Base-by-base conservation (phyloP, 2,329 filamentous ascomycete species). In the Sclerotiophoma versabilis region DNA sequence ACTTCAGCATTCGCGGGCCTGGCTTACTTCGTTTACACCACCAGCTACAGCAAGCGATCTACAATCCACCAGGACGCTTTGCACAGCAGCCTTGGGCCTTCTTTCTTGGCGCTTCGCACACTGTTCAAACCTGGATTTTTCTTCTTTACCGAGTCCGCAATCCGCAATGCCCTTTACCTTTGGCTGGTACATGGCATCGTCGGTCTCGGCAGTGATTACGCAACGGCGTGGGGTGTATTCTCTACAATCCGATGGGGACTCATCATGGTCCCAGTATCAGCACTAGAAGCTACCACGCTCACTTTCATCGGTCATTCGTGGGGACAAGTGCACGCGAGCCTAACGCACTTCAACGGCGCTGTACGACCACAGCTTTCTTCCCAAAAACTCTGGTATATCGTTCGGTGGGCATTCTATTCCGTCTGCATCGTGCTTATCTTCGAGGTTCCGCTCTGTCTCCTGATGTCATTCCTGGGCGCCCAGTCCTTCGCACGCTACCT, bases 161-260 rank as follows among this genome's bases (percentile, higher is more conserved):
- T 90, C 4, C 79, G 88, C 6, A 92, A 91, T 57, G 80, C 85
- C 0, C 76, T 92, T 0, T 91, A 91, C 55, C 81, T 91, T 0
- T 91, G 87, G 88, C 78, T 91, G 0, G 81, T 91, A 0, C 81
- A 76, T 46, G 84, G 81, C 4, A 88, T 92, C 15, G 81, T 91
- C 0, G 75, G 81, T 0, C 77, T 91, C 54, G 87, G 87, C 0
- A 73, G 77, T 0, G 81, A 84, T 6, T 91, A 91, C 68, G 85
- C 87, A 0, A 91, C 87, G 0, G 87, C 88, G 0, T 92, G 87
- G 88, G 85, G 87, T 1, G 78, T 91, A 9, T 92, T 92, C 75
- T 88, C 83, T 49, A 91, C 87, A 0, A 91, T 91, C 34, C 81
- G 87, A 12, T 91, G 88, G 88, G 88, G 88, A 0, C 76, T 91